A percentile compares a stretch with the other conserved stretches of the same genome.
phyloP scores from a whole-genome alignment of 2,329 filamentous ascomycete species.

The Colletotrichum sp. region DNA sequence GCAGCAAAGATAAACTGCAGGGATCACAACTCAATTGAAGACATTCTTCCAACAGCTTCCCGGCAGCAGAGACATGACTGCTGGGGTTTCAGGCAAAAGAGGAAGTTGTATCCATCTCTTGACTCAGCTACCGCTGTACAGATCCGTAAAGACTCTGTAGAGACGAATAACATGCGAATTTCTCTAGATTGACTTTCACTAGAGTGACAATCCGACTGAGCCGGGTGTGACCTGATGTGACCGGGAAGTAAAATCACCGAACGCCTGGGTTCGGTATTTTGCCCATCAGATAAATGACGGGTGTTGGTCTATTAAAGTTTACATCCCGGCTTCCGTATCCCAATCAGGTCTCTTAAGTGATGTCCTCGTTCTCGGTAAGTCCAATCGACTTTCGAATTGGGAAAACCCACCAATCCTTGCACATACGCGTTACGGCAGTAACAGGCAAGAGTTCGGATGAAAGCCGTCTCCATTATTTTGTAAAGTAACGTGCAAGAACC shows the following conservation, averaged over 20 bases:
- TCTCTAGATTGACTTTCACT: neutral
- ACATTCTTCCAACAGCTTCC: neutral
- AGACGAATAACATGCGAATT: neutral
- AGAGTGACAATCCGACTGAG: neutral
- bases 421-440: neutral
- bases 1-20: neutral
- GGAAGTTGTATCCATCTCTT: neutral
- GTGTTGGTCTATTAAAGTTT: neutral
- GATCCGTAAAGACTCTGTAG: neutral
- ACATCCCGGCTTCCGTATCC: neutral
- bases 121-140: neutral
- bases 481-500: neutral
- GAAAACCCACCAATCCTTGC: neutral
- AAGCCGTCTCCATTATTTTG: neutral
- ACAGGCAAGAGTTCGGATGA: neutral
- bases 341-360: neutral
- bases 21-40: neutral
- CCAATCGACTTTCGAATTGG: neutral
- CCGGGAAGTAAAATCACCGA: neutral
- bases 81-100: neutral
- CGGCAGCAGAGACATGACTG: neutral
- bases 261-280: neutral
- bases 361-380: neutral
- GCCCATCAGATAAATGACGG: neutral
- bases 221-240: neutral